A percentile compares a stretch with the other conserved stretches of the same genome.
Evolutionary conservation across 2,329 filamentous ascomycete species (phyloP).

Genomic region (Chrysoporthe deuterocubensis): DNA sequence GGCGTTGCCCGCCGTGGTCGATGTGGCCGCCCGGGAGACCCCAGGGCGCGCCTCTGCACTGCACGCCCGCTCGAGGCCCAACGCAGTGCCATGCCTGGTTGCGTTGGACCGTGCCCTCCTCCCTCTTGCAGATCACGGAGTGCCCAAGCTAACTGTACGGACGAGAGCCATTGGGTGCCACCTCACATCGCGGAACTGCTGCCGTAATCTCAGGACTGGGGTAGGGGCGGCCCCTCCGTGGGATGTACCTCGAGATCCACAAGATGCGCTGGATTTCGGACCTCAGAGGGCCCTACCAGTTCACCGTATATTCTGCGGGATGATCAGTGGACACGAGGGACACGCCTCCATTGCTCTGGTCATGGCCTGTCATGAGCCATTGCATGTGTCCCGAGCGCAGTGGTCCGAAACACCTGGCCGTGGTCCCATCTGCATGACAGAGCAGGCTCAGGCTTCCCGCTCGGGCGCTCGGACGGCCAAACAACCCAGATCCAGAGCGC

Average conservation of each 20-base stretch:
- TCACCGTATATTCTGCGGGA: conserved; percentile 16
- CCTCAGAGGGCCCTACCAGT: background rate
- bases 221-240: conserved; percentile 18
- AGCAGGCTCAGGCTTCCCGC: conserved; percentile 1
- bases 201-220: conserved; percentile 14
- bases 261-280: conserved; percentile 11
- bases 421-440: background rate
- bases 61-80: background rate
- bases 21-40: conserved; percentile 11
- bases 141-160: conserved; percentile 2
- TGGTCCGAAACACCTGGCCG: background rate
- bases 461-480: conserved; percentile 12
- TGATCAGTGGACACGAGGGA: background rate
- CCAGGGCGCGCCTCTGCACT: background rate
- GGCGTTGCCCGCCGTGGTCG: conserved; percentile 15
- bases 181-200: conserved; percentile 18
- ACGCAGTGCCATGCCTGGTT: background rate
- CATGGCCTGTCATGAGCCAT: background rate
- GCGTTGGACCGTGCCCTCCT: background rate
- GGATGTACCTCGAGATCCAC: conserved; percentile 10
- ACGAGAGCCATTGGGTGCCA: conserved; percentile 16
- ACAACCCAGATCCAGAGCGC: background rate
- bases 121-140: background rate
- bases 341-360: background rate
- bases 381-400: background rate